phyloP scores from a whole-genome alignment of 2,329 filamentous ascomycete genomes.

The Pseudocercospora cruenta region DNA sequence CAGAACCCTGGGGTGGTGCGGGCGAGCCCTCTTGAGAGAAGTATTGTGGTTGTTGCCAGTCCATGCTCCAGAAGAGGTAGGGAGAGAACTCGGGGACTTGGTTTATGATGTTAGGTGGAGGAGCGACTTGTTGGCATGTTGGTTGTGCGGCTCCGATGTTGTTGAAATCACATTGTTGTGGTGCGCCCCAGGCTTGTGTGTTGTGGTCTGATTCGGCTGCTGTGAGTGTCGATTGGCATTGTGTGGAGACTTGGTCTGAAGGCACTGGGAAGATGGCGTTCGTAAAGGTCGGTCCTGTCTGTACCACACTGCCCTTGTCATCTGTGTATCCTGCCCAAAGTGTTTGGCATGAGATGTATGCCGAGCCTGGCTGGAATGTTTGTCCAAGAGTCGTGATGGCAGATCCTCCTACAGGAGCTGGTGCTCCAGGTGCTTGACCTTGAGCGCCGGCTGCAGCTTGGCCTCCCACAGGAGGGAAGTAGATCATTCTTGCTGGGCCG shows the following conservation, averaged over 20 bases:
- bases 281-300: constrained; percentile 29
- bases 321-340: constrained; percentile 19
- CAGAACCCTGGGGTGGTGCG: neutral
- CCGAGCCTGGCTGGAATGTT: constrained; percentile 27
- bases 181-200: constrained; percentile 1
- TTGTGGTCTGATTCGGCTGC: neutral
- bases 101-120: constrained; percentile 11
- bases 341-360: constrained; percentile 26
- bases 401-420: constrained; percentile 9
- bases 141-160: neutral
- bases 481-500: constrained; percentile 31
- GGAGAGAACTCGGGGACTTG: constrained; percentile 12
- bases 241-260: constrained; percentile 29
- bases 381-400: constrained; percentile 25
- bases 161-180: constrained; percentile 6
- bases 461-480: constrained; percentile 27
- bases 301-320: constrained; percentile 11
- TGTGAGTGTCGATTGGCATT: constrained; percentile 19
- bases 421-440: constrained; percentile 5
- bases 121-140: constrained; percentile 14
- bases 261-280: constrained; percentile 30
- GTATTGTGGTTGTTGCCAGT: constrained; percentile 3
- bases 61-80: constrained; percentile 13
- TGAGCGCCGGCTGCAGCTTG: neutral
- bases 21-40: constrained; percentile 4